These are phyloP conservation scores for Daldinia concentrica DNA, from an alignment of 495 filamentous ascomycete genomes.

Conservation along the genomic window DNA sequence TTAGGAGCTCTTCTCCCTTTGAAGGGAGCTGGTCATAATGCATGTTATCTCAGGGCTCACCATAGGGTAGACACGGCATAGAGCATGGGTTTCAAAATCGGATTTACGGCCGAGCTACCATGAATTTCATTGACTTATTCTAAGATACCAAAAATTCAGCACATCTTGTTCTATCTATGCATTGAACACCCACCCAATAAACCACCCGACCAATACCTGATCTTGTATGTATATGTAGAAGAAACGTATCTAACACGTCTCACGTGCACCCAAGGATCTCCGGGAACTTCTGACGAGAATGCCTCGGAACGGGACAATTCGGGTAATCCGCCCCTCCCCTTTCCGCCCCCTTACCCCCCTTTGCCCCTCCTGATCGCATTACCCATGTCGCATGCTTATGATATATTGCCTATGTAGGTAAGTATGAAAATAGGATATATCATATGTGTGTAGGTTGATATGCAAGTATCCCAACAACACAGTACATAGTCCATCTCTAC, in stretches of 20 bases:
- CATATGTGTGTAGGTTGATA: not conserved
- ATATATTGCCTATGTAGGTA: not conserved
- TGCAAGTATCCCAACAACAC: not conserved
- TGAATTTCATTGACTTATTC: conserved; percentile 38
- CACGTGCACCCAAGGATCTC: conserved; percentile 15
- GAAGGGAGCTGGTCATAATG: conserved; percentile 42
- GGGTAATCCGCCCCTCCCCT: conserved; percentile 29
- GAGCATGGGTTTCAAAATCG: conserved; percentile 29
- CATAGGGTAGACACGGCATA: conserved; percentile 43
- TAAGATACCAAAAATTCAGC: conserved; percentile 17
- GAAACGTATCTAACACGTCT: conserved; percentile 6
- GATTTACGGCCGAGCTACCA: conserved; percentile 30
- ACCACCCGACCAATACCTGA: not conserved
- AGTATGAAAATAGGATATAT: not conserved
- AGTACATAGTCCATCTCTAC: not conserved
- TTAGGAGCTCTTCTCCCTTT: conserved; percentile 39
- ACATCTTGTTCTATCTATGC: not conserved
- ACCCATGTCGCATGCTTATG: conserved; percentile 12
- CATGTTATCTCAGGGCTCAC: conserved; percentile 34
- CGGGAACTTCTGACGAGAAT: conserved; percentile 5
- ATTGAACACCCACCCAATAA: conserved; percentile 14
- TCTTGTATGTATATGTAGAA: not conserved
- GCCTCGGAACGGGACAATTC: conserved; percentile 36
- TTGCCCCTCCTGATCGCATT: conserved; percentile 23
- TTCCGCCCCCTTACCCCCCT: not conserved